Percentiles rank a stretch among this genome's conserved stretches.
Evolutionary conservation across 768 basidiomycete genomes (phyloP).

Genomic region (Russula earlei): DNA sequence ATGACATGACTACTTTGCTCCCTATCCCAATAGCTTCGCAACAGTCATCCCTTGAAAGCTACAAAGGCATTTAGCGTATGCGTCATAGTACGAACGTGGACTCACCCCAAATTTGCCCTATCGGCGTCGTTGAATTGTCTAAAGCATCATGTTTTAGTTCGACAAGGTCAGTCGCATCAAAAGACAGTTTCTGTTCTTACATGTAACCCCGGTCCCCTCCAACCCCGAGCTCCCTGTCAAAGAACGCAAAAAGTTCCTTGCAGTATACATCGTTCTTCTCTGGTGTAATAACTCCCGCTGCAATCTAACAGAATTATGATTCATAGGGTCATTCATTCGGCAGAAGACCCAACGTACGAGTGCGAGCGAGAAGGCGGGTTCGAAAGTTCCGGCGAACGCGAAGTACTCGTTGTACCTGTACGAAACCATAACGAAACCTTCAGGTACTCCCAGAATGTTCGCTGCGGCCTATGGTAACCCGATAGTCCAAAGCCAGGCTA

Average conservation of each 20-base stretch:
- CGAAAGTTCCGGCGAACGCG: conserved; percentile 52
- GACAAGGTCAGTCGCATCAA: background rate
- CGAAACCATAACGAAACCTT: conserved; percentile 43
- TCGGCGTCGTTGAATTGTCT: conserved; percentile 48
- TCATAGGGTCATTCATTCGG: background rate
- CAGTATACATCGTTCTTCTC: conserved; percentile 44
- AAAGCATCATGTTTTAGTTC: background rate
- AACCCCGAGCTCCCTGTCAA: conserved; percentile 44
- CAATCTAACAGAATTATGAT: conserved; percentile 32
- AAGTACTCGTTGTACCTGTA: conserved; percentile 48
- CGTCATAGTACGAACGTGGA: background rate
- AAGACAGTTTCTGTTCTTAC: conserved; percentile 27
- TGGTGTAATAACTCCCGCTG: conserved; percentile 46
- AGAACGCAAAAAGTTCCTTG: conserved; percentile 43
- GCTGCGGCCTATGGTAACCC: conserved; percentile 39
- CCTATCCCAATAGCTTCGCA: conserved; percentile 32
- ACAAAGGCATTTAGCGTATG: background rate
- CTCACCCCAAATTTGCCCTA: conserved; percentile 38
- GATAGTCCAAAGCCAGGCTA: background rate
- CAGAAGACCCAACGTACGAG: conserved; percentile 39
- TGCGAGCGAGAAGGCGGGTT: conserved; percentile 51
- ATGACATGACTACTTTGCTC: background rate
- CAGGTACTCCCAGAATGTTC: conserved; percentile 44
- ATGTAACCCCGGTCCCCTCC: conserved; percentile 51
- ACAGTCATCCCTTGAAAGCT: conserved; percentile 40